A percentile compares a stretch with the other conserved stretches of the same genome.
These are phyloP conservation scores for Chernovozyma aurita DNA, from an alignment of 1,139 yeast species.

Conservation along the genomic window DNA sequence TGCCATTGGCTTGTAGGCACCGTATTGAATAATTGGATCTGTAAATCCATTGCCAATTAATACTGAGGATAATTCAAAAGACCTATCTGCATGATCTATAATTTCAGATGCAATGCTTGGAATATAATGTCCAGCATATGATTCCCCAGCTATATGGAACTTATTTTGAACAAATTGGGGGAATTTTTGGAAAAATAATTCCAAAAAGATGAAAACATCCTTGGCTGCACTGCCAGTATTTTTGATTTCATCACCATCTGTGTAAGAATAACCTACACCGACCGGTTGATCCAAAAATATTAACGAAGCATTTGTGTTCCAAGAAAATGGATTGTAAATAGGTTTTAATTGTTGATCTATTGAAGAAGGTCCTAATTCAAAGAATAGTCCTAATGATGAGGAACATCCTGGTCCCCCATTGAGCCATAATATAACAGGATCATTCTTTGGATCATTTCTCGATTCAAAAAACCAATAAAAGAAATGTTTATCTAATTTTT, in stretches of 20 bases:
- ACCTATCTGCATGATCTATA: slow-evolving; percentile 56
- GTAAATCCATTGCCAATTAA: slow-evolving; percentile 84
- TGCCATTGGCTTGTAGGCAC: slow-evolving; percentile 75
- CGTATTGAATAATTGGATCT: slow-evolving; percentile 66
- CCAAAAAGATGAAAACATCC: slow-evolving; percentile 76
- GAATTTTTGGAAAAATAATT: slow-evolving; percentile 71
- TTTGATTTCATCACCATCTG: slow-evolving; percentile 49
- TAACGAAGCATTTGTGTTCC: slow-evolving; percentile 88
- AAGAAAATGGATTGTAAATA: slow-evolving; percentile 69
- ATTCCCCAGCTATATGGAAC: slow-evolving; percentile 85
- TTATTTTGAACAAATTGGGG: slow-evolving; percentile 53
- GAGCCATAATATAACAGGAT: slow-evolving; percentile 84
- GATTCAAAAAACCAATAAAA: slow-evolving; percentile 90
- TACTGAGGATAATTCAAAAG: slow-evolving; percentile 65
- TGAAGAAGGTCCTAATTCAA: slow-evolving; percentile 85
- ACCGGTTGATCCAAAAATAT: slow-evolving; percentile 95
- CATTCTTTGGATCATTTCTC: slow-evolving; percentile 81
- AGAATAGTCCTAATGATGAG: slow-evolving; percentile 83
- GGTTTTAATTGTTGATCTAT: slow-evolving; percentile 66
- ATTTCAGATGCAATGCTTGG: slow-evolving; percentile 78
- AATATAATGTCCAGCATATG: slow-evolving; percentile 84
- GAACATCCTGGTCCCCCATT: slow-evolving; percentile 94
- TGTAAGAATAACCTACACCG: slow-evolving; percentile 79
- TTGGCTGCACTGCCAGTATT: slow-evolving; percentile 69
- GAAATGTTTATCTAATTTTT: slow-evolving; percentile 60